Conservation (phyloP, 257 asterid genomes). For the Solanum medicagineum region DNA sequence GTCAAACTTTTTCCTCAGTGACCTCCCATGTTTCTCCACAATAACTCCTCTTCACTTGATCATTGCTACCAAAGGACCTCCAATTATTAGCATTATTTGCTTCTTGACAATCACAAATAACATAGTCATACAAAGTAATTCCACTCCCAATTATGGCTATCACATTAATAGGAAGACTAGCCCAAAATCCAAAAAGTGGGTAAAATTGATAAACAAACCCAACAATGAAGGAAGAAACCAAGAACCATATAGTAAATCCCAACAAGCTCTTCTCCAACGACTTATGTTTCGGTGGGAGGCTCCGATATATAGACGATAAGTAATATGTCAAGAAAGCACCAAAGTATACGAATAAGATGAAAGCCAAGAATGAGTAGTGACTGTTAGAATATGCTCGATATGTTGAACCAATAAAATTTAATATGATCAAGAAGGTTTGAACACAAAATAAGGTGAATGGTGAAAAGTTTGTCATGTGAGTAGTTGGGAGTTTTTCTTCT, state of each 20-base stretch:
- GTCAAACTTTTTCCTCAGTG: background rate
- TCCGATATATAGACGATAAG: background rate
- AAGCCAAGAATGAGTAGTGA: background rate
- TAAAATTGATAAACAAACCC: background rate
- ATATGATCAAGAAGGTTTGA: background rate
- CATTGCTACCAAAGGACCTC: background rate
- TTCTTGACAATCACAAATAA: background rate
- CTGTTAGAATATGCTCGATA: background rate
- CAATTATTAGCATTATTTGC: background rate
- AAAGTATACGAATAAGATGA: background rate
- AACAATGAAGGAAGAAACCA: background rate
- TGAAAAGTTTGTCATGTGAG: background rate
- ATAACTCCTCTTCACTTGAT: background rate
- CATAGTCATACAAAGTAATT: background rate
- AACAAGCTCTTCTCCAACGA: background rate
- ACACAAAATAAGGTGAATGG: background rate
- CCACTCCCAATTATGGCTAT: background rate
- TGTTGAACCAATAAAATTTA: background rate
- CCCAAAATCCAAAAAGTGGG: background rate
- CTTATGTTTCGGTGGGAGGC: background rate
- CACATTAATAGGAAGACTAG: background rate
- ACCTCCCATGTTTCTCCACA: background rate
- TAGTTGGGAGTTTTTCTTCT: background rate
- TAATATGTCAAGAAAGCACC: background rate
- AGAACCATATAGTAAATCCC: background rate